A percentile compares a stretch with the other conserved stretches of the same genome.
Evolutionary conservation across 495 filamentous ascomycete genomes (phyloP).

Genomic region (Neurospora discreta): DNA sequence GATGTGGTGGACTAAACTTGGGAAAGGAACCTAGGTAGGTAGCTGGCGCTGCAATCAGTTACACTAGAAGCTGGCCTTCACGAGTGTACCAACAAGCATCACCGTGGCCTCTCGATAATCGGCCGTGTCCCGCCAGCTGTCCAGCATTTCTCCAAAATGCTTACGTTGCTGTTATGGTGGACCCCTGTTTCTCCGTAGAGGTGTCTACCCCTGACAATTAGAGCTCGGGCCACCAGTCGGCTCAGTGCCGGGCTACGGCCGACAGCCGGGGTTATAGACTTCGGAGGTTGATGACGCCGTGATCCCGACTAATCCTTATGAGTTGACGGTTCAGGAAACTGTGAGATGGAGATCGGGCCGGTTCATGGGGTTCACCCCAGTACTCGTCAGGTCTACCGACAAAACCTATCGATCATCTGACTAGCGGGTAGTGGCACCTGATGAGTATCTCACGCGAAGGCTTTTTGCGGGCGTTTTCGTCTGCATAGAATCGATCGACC

Average conservation of each 20-base stretch:
- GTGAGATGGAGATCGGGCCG: neutral
- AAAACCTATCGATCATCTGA: no score
- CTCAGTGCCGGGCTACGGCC: neutral
- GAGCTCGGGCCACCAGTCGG: neutral
- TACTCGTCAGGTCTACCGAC: no score
- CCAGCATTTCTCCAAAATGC: conserved; percentile 18
- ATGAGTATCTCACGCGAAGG: neutral
- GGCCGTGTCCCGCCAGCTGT: conserved; percentile 10
- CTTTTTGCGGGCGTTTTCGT: neutral
- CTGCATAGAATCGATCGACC: neutral
- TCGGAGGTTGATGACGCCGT: neutral
- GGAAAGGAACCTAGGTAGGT: neutral
- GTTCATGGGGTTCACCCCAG: neutral
- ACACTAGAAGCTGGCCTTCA: neutral
- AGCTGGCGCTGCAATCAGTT: neutral
- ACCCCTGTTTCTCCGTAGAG: conserved; percentile 9
- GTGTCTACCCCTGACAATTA: neutral
- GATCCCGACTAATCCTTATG: neutral
- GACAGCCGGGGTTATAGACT: neutral
- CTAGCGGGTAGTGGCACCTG: no score
- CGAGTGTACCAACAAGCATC: conserved; percentile 12
- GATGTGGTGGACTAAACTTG: neutral
- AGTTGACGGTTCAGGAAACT: neutral
- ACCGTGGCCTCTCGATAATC: conserved; percentile 19
- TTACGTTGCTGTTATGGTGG: conserved; percentile 27